phyloP scores from a whole-genome alignment of 2,329 filamentous ascomycete species.

The Ascochyta fabae region DNA sequence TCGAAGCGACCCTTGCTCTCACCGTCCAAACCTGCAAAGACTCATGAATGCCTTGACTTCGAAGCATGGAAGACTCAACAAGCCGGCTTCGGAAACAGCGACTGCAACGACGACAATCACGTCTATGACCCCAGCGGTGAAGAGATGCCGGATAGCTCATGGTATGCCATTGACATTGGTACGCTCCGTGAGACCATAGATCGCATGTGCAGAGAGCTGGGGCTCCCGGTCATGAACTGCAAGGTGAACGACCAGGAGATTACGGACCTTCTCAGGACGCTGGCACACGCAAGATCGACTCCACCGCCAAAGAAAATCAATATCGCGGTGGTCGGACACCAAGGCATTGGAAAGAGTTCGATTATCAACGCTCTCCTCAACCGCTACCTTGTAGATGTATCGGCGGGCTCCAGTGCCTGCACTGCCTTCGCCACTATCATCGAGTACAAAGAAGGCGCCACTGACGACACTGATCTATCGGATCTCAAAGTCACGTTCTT shows the following conservation, averaged over 20 bases:
- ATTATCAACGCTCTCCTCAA: conserved; percentile 19
- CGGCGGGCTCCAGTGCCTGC: conserved; percentile 10
- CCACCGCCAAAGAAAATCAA: conserved; percentile 1
- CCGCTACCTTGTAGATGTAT: conserved; percentile 10
- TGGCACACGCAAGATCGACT: background rate
- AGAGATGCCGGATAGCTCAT: background rate
- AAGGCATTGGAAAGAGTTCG: conserved; percentile 22
- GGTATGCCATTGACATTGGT: conserved; percentile 8
- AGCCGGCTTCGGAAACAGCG: background rate
- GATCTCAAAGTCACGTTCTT: conserved; percentile 16
- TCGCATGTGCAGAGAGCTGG: conserved; percentile 10
- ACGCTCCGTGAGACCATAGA: background rate
- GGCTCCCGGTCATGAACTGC: background rate
- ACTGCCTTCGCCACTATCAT: conserved; percentile 17
- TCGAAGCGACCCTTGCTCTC: background rate
- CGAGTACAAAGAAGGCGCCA: conserved; percentile 12
- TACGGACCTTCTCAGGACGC: background rate
- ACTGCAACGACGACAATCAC: too few species aligned
- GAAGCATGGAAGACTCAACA: background rate
- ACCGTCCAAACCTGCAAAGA: too few species aligned
- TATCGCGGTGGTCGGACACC: conserved; percentile 20
- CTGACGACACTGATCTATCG: conserved; percentile 9
- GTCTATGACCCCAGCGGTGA: background rate
- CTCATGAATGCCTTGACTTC: background rate
- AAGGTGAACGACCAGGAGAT: background rate